phyloP scores from a whole-genome alignment of 2,329 filamentous ascomycete genomes.

The Trichoderma lentiforme region DNA sequence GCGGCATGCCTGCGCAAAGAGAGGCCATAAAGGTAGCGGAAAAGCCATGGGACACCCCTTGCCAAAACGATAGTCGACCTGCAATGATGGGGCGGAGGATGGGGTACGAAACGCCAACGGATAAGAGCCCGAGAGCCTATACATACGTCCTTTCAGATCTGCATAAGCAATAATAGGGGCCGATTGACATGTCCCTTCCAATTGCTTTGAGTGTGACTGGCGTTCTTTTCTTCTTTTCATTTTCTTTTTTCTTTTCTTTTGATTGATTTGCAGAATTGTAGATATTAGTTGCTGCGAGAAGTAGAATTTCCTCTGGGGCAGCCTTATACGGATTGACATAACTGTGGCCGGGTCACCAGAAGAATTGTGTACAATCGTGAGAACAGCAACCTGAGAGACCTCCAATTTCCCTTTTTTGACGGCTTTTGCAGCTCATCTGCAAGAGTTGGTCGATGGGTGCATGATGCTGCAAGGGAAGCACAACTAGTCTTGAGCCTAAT shows the following conservation, averaged over 20 bases:
- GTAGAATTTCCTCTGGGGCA: neutral
- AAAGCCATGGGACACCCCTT: neutral
- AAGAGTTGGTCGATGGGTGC: neutral
- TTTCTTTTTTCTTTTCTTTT: neutral
- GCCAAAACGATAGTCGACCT: neutral
- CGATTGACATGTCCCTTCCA: neutral
- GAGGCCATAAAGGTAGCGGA: neutral
- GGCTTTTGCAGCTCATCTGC: neutral
- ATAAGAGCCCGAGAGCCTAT: neutral
- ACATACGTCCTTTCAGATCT: neutral
- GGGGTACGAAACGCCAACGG: neutral
- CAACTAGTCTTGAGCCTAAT: neutral
- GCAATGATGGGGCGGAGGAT: conserved; percentile 1
- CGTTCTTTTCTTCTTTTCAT: neutral
- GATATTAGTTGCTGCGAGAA: neutral
- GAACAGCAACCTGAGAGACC: neutral
- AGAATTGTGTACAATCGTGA: neutral
- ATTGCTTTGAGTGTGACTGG: neutral
- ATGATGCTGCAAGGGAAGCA: conserved; percentile 13
- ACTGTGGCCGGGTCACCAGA: neutral
- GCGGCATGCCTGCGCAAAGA: neutral
- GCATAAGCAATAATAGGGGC: neutral
- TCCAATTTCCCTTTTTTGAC: neutral
- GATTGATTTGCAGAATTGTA: neutral
- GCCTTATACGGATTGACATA: neutral